These are phyloP conservation scores for Millerozyma acaciae DNA, from an alignment of 805 yeast genomes.

Conservation along the genomic window DNA sequence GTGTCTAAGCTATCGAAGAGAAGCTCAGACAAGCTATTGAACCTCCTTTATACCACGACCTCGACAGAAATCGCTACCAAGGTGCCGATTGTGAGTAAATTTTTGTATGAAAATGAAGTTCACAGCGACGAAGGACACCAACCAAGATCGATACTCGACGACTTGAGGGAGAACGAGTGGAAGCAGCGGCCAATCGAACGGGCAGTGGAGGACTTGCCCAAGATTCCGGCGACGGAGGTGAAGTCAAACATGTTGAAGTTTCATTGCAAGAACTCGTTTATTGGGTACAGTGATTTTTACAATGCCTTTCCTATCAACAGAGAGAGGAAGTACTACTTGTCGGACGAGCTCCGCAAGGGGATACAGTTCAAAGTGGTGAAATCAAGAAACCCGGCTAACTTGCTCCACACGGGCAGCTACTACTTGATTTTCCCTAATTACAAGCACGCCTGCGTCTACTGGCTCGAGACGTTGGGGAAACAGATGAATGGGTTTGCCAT, in stretches of 20 bases:
- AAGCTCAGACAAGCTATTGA: constrained; percentile 25
- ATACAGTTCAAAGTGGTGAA: constrained; percentile 41
- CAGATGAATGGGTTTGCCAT: constrained; percentile 49
- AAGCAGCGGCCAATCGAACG: constrained; percentile 21
- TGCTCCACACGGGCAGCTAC: constrained; percentile 46
- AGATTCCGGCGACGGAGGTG: constrained; percentile 1
- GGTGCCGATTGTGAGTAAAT: constrained; percentile 23
- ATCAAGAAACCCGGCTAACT: constrained; percentile 44
- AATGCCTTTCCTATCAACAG: constrained; percentile 33
- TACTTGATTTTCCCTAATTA: constrained; percentile 48
- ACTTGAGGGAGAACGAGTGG: constrained; percentile 28
- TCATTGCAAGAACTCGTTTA: constrained; percentile 33
- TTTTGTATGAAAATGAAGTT: constrained; percentile 19
- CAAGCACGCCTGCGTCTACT: constrained; percentile 50
- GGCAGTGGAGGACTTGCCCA: constrained; percentile 23
- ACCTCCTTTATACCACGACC: constrained; percentile 27
- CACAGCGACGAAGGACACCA: constrained; percentile 2
- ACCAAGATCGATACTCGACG: constrained; percentile 22
- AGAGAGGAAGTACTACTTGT: constrained; percentile 25
- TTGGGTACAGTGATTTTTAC: constrained; percentile 37
- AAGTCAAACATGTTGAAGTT: constrained; percentile 34
- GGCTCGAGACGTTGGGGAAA: constrained; percentile 46
- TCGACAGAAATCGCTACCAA: constrained; percentile 26
- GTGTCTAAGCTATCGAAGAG: constrained; percentile 12
- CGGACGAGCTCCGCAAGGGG: constrained; percentile 18